A percentile compares a stretch with the other conserved stretches of the same genome.
phyloP scores from a whole-genome alignment of 352 stramenopile genomes.

The Globisporangium canariense region DNA sequence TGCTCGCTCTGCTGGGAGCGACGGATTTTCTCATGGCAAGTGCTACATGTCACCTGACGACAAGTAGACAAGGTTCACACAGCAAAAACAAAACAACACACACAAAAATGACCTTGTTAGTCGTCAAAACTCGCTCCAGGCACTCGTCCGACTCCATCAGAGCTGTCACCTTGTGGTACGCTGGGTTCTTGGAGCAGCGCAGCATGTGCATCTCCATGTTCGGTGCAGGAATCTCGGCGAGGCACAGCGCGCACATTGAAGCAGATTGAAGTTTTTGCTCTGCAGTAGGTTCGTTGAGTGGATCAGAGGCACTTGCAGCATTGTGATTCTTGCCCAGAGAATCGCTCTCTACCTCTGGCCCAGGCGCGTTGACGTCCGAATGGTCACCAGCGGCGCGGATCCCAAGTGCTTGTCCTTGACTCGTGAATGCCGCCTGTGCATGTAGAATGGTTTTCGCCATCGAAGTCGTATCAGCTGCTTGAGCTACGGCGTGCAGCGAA shows the following conservation, averaged over 20 bases:
- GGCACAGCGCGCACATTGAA: constrained; percentile 26
- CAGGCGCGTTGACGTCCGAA: not conserved
- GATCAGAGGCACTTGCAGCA: not conserved
- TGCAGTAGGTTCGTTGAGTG: not conserved
- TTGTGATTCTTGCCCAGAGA: not conserved
- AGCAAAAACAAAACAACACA: not conserved
- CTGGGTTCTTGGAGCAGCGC: constrained; percentile 38
- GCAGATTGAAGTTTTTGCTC: not conserved
- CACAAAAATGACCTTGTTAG: too few relatives aligned
- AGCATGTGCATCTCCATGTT: constrained; percentile 42
- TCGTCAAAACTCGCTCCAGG: too few relatives aligned
- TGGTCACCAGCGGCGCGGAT: not conserved
- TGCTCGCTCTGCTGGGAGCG: constrained; percentile 28
- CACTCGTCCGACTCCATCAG: too few relatives aligned
- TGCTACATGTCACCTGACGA: constrained; percentile 35
- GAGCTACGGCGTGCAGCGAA: not conserved
- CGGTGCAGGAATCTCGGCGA: constrained; percentile 26
- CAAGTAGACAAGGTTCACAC: not conserved
- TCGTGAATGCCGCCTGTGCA: constrained; percentile 24
- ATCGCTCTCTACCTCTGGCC: not conserved
- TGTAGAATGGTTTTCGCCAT: constrained; percentile 22
- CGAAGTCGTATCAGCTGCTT: constrained; percentile 1
- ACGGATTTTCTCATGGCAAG: constrained; percentile 34
- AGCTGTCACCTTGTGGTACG: constrained; percentile 45
- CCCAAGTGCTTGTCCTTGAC: constrained; percentile 22